These are phyloP conservation scores for Pueraria montana DNA, from an alignment of 306 rosid species.

Conservation along the genomic window DNA sequence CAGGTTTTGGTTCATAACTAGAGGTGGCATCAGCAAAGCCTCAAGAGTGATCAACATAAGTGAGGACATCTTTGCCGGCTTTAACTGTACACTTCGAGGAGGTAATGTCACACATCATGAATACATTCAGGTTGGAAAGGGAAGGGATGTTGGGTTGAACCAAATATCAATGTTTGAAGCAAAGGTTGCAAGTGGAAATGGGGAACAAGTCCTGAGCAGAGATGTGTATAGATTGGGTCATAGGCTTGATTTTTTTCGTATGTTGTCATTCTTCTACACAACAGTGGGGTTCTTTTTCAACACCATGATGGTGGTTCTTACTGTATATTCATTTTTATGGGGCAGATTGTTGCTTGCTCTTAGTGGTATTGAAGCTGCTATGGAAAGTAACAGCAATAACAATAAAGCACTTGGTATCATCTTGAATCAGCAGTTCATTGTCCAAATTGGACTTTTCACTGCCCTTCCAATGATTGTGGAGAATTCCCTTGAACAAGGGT, in stretches of 20 bases:
- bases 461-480: slow-evolving; percentile 95
- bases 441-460: slow-evolving; percentile 87
- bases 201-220: slow-evolving; percentile 87
- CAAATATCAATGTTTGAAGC: slow-evolving; percentile 96
- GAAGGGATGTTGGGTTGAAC: slow-evolving; percentile 92
- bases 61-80: slow-evolving; percentile 93
- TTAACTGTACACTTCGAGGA: slow-evolving; percentile 87
- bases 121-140: slow-evolving; percentile 94
- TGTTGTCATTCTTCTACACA: slow-evolving; percentile 87
- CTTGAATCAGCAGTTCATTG: slow-evolving; percentile 79
- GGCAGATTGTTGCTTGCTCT: slow-evolving; percentile 85
- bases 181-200: slow-evolving; percentile 94
- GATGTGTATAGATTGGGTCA: slow-evolving; percentile 91
- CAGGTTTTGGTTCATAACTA: slow-evolving; percentile 85
- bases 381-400: slow-evolving; percentile 51
- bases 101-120: slow-evolving; percentile 95
- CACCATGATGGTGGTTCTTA: slow-evolving; percentile 77
- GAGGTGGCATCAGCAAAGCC: slow-evolving; percentile 95
- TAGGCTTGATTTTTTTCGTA: slow-evolving; percentile 83
- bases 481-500: slow-evolving; percentile 85
- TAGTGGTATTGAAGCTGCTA: slow-evolving; percentile 80
- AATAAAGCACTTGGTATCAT: slow-evolving; percentile 69
- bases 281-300: slow-evolving; percentile 89
- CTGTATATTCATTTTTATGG: slow-evolving; percentile 88
- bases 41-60: slow-evolving; percentile 92